Base-by-base conservation (phyloP, 169 alveolate species). In the Babesia divergens region DNA sequence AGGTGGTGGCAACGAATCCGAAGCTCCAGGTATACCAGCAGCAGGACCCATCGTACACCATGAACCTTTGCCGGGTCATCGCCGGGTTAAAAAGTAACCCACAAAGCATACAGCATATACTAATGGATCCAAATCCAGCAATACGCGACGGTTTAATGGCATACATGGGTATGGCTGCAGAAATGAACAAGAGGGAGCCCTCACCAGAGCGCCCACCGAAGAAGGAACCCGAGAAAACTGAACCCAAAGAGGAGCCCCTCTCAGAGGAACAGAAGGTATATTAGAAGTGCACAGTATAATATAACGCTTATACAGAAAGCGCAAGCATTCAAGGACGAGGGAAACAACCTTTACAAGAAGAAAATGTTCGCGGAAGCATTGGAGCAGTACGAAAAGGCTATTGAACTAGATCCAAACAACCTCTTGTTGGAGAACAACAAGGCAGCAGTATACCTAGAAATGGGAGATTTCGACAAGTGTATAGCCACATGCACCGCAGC, bases 381-480 rank as follows among this genome's bases (percentile, higher is more conserved):
- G 70, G 94, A 92, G 60, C 87, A 86, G 60, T 97, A 95, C 89
- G 94, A 96, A 29, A 89, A 92, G 81, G 99, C 99, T 18, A 93
- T 95, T 42, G 94, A 89, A 62, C 64, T 59, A 16, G 91, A 93
- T 64, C 99, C 99, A 16, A 82, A 69, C 28, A 95, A 94, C 64
- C 83, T 94, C 44, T 69, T 93, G 53, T 89, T 86, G 59, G 87
- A 91, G 55, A 92, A 90, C 69, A 94, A 94, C 83, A 94, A 94
- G 65, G 98, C 97, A 13, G 99, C 99, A 24, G 98, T 93, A 31
- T 95, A 95, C 90, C 83, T 97, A 71, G 99, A 97, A 80, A 91
- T 89, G 96, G 96, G 95, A 46, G 91, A 94, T 3, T 95, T 87
- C 84, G 98, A 95, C 34, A 89, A 87, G 82, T 92, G 98, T 16